Base-by-base conservation (phyloP, 2,329 filamentous ascomycete genomes). In the Pleoardoris graminearum region DNA sequence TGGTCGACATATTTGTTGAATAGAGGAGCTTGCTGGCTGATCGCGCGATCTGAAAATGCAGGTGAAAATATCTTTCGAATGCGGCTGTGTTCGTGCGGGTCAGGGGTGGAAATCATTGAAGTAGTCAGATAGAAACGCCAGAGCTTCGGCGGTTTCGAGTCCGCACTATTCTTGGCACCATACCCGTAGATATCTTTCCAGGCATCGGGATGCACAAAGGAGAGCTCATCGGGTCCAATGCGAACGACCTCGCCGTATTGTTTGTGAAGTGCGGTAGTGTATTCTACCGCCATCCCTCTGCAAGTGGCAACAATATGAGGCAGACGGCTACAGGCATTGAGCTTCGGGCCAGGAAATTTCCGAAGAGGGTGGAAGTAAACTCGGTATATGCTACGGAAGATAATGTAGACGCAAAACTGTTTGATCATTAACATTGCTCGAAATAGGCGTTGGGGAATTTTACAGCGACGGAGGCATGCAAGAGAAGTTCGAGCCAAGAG, bases 231-330 rank as follows among this genome's bases (percentile, higher is more conserved):
- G 0, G 75, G 75, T 5, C 66, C 62, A 12, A 76, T 56, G 4
- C 77, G 66, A 6, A 79, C 76, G 4, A 77, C 64, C 3, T 70
- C 64, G 22, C 77, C 76, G 53, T 77, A 76, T 54, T 72, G 25
- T 10, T 27, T 5, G 10, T 27, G 25, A 6, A 10, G 25, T 27
- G 25, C 25, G 10, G 25, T 5, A 27, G 6, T 27, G 6, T 5
- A 10, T 27, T 5, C 5, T 5, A 27, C n/a, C n/a, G n/a, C n/a
- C n/a, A n/a, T n/a, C n/a, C n/a, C n/a, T 27, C 10, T 10, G 25
- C 25, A 5, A 27, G 25, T 66, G 7, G 5, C 5, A 5, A 27
- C 10, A 5, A 27, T 27, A 10, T 27, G 10, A 27, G 25, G 25
- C 25, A 27, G 10, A 6, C 25, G 25, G 25, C 6, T 27, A 10